phyloP scores from a whole-genome alignment of 164 flowering plant genomes.

The Platanus orientalis region DNA sequence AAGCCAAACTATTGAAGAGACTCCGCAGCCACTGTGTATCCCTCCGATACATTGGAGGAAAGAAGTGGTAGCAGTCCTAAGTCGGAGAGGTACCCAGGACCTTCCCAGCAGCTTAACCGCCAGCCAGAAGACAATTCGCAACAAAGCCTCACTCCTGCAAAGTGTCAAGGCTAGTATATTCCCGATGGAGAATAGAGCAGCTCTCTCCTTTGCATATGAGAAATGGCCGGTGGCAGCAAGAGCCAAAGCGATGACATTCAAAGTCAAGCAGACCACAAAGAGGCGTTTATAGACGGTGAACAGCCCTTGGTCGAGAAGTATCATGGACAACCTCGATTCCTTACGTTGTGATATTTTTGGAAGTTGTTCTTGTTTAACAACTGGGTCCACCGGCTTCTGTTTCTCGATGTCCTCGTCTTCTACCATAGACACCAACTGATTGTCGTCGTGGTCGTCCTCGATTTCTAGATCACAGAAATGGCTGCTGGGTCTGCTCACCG shows the following conservation, averaged over 20 bases:
- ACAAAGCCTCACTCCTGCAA: too few species aligned
- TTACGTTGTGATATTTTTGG: background rate
- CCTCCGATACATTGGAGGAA: conserved; percentile 36
- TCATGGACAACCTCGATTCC: conserved; percentile 29
- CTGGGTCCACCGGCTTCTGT: background rate
- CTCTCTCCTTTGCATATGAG: conserved; percentile 24
- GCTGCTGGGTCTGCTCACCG: conserved; percentile 20
- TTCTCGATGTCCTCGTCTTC: background rate
- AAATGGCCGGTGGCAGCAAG: too few species aligned
- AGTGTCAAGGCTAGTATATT: conserved; percentile 35
- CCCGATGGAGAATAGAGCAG: conserved; percentile 33
- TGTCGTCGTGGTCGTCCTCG: conserved; percentile 9
- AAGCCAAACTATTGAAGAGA: too few species aligned
- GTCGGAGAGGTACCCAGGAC: conserved; percentile 28
- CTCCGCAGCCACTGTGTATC: too few species aligned
- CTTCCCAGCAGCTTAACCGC: too few species aligned
- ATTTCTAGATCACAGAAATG: too few species aligned
- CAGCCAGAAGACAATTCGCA: too few species aligned
- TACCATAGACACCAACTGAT: background rate
- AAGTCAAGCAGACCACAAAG: conserved; percentile 20
- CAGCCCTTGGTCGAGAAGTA: conserved; percentile 43
- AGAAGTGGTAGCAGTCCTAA: conserved; percentile 33
- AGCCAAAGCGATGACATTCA: conserved; percentile 24
- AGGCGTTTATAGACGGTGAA: too few species aligned
- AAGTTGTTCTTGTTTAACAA: background rate